These are phyloP conservation scores for Papilionanthe hybrid DNA, from an alignment of 116 monocot species.

Conservation along the genomic window DNA sequence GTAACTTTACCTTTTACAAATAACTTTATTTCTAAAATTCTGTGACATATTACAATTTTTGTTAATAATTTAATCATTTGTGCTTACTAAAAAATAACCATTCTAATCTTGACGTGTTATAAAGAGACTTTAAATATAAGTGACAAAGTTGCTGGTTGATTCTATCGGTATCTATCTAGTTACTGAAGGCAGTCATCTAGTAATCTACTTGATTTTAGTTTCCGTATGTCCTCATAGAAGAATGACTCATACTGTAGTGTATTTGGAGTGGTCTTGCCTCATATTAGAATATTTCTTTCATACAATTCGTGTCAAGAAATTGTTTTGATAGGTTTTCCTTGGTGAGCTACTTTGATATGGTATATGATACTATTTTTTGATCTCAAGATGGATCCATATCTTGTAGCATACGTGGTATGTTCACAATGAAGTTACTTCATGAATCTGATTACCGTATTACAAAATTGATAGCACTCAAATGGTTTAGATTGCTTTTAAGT, in stretches of 20 bases:
- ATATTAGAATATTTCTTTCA: not conserved
- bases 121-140: not conserved
- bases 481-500: not conserved
- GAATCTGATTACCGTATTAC: not conserved
- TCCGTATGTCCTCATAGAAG: not conserved
- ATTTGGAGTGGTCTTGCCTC: not conserved
- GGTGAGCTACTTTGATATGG: not conserved
- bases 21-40: not conserved
- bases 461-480: not conserved
- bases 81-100: not conserved
- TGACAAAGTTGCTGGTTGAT: not conserved
- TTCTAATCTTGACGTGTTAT: not conserved
- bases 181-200: not conserved
- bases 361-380: not conserved
- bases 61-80: not conserved
- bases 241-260: not conserved
- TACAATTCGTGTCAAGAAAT: not conserved
- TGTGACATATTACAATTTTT: not conserved
- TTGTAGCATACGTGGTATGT: not conserved
- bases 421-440: not conserved
- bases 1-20: conserved; percentile 28
- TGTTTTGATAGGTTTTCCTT: not conserved
- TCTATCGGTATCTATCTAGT: not conserved
- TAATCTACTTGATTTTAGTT: not conserved
- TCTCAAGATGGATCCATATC: not conserved